These are phyloP conservation scores for Melanomma pulvis-pyrius DNA, from an alignment of 495 filamentous ascomycete genomes.

Conservation along the genomic window DNA sequence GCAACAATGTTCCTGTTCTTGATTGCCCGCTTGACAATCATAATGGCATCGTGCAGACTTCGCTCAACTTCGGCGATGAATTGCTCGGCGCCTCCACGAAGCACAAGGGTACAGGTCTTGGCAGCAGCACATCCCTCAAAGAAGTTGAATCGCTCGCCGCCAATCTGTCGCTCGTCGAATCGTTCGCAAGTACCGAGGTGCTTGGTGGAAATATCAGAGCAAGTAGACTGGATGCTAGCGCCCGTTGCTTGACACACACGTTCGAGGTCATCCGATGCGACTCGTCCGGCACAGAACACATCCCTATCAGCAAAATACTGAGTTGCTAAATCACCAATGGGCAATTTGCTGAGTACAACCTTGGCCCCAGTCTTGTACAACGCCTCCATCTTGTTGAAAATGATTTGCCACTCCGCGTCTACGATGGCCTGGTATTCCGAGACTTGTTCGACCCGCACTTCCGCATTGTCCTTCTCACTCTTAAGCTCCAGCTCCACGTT, in stretches of 20 bases:
- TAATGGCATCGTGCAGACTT: slow-evolving; percentile 96
- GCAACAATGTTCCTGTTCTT: slow-evolving; percentile 93
- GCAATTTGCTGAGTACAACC: slow-evolving; percentile 94
- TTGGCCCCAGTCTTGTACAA: slow-evolving; percentile 90
- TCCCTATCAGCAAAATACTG: slow-evolving; percentile 97
- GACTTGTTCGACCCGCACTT: slow-evolving; percentile 96
- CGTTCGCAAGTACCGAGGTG: slow-evolving; percentile 88
- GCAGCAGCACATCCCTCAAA: slow-evolving; percentile 93
- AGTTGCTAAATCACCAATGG: slow-evolving; percentile 95
- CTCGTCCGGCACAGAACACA: slow-evolving; percentile 96
- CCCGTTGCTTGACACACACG: slow-evolving; percentile 94
- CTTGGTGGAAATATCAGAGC: slow-evolving; percentile 87
- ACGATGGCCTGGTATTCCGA: slow-evolving; percentile 99
- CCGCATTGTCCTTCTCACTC: slow-evolving; percentile 98
- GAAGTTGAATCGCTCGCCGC: slow-evolving; percentile 96
- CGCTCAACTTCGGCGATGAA: slow-evolving; percentile 99
- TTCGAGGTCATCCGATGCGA: slow-evolving; percentile 91
- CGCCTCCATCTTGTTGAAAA: slow-evolving; percentile 97
- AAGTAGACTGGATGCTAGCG: slow-evolving; percentile 90
- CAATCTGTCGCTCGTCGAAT: slow-evolving; percentile 97
- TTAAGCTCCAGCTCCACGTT: slow-evolving; percentile 98
- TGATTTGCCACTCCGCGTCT: slow-evolving; percentile 99
- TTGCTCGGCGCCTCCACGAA: slow-evolving; percentile 95
- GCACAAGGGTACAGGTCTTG: slow-evolving; percentile 94
- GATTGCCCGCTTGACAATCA: slow-evolving; percentile 98